These are phyloP conservation scores for Vaccinium myrtillus DNA, from an alignment of 148 eudicot species.

Conservation along the genomic window DNA sequence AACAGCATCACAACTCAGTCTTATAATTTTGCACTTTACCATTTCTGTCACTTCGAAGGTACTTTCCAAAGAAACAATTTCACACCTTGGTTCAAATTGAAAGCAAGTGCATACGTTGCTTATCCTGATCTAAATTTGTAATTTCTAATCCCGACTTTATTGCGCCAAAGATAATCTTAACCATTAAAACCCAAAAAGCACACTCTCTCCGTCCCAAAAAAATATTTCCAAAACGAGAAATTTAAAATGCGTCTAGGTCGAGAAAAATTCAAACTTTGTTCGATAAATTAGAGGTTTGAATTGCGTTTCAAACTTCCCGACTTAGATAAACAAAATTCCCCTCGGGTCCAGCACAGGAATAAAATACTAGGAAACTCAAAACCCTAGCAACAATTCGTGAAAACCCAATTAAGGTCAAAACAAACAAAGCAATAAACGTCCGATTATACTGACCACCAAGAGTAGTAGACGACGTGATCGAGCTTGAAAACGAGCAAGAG, in stretches of 20 bases:
- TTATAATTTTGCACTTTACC: neutral
- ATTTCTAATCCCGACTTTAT: neutral
- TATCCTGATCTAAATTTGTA: neutral
- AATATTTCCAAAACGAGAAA: too few relatives aligned
- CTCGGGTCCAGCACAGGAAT: neutral
- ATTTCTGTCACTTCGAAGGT: neutral
- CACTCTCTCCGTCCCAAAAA: too few relatives aligned
- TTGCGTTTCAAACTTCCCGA: too few relatives aligned
- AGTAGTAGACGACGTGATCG: slow-evolving; percentile 50
- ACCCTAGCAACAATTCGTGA: neutral
- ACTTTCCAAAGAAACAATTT: neutral
- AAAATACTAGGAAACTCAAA: neutral
- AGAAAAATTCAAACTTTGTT: too few relatives aligned
- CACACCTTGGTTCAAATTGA: neutral
- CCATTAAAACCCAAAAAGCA: neutral
- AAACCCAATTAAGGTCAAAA: neutral
- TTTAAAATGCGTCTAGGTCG: too few relatives aligned
- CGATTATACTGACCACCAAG: slow-evolving; percentile 72
- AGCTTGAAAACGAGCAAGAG: slow-evolving; percentile 76
- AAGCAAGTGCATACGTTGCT: neutral
- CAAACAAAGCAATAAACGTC: neutral
- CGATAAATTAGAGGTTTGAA: too few relatives aligned
- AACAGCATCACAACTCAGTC: neutral
- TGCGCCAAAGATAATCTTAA: neutral
- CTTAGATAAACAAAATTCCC: neutral